These are phyloP conservation scores for Aegilops speltoides DNA, from an alignment of 176 grass and related monocot genomes.

Conservation along the genomic window DNA sequence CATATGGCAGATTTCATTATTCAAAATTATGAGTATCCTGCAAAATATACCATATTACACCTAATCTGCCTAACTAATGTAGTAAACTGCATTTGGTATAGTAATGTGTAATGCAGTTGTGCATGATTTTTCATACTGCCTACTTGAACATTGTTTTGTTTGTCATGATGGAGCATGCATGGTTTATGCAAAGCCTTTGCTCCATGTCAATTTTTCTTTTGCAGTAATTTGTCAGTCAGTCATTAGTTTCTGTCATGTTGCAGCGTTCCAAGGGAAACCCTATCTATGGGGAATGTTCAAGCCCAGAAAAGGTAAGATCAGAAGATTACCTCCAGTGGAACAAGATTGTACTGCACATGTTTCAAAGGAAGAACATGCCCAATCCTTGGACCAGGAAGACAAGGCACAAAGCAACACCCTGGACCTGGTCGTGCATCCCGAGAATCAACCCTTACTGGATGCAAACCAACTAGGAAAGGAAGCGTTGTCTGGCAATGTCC, in stretches of 20 bases:
- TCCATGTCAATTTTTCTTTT: not conserved
- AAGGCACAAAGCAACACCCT: not conserved
- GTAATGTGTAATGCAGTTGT: not conserved
- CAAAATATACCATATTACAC: not conserved
- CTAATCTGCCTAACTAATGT: conserved; percentile 7
- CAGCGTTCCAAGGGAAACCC: conserved; percentile 44
- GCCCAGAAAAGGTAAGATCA: not conserved
- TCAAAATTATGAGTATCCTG: not conserved
- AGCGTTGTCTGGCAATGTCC: not conserved
- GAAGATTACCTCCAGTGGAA: not conserved
- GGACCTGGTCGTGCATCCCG: conserved; percentile 1
- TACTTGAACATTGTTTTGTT: not conserved
- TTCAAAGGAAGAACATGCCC: not conserved
- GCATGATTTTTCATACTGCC: not conserved
- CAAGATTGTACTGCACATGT: not conserved
- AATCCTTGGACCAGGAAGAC: conserved; percentile 5
- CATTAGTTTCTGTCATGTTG: conserved; percentile 15
- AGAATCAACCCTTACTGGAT: not conserved
- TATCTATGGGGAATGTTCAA: conserved; percentile 58
- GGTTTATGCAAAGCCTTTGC: not conserved
- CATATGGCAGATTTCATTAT: conserved; percentile 15
- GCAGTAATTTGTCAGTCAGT: not conserved
- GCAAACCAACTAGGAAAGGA: not conserved
- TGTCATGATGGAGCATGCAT: not conserved
- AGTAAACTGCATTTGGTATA: not conserved